Evolutionary conservation across 2,329 filamentous ascomycete genomes (phyloP).

Genomic region (Fusarium annulatum): DNA sequence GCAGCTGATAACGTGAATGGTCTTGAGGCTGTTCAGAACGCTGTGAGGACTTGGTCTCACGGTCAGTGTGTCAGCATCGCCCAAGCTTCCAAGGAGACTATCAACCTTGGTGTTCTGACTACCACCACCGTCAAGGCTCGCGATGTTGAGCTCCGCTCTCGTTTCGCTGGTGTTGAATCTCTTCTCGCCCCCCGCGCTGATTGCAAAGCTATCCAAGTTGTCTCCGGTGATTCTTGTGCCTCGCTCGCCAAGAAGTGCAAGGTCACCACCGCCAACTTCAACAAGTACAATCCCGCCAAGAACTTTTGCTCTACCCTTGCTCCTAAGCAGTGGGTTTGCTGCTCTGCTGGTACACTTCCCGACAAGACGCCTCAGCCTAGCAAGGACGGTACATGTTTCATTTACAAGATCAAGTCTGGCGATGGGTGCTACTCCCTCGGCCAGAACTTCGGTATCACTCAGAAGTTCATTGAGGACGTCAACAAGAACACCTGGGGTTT

Average conservation of each 20-base stretch:
- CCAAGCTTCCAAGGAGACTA: background rate
- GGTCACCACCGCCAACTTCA: constrained; percentile 52
- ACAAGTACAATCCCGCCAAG: constrained; percentile 50
- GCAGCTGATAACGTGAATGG: constrained; percentile 27
- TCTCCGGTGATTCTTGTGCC: constrained; percentile 51
- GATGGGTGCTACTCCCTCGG: constrained; percentile 51
- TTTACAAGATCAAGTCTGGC: constrained; percentile 46
- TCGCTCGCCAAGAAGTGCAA: constrained; percentile 53
- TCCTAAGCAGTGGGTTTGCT: constrained; percentile 52
- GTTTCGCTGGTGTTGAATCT: constrained; percentile 23
- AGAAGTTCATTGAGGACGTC: constrained; percentile 50
- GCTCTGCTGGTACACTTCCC: constrained; percentile 50
- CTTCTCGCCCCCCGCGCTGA: constrained; percentile 35
- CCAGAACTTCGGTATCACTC: constrained; percentile 48
- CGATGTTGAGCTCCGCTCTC: constrained; percentile 27
- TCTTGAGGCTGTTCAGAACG: constrained; percentile 27
- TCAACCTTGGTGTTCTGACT: constrained; percentile 32
- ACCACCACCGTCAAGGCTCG: constrained; percentile 30
- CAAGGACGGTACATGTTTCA: constrained; percentile 51
- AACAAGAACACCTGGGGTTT: constrained; percentile 56
- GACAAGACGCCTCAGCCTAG: constrained; percentile 48
- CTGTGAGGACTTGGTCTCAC: constrained; percentile 36
- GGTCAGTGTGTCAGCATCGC: constrained; percentile 34
- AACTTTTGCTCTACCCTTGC: constrained; percentile 50
- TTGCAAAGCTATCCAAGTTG: constrained; percentile 46